phyloP scores from a whole-genome alignment of 1,284 basidiomycete genomes.

The Cutaneotrichosporon sp. region DNA sequence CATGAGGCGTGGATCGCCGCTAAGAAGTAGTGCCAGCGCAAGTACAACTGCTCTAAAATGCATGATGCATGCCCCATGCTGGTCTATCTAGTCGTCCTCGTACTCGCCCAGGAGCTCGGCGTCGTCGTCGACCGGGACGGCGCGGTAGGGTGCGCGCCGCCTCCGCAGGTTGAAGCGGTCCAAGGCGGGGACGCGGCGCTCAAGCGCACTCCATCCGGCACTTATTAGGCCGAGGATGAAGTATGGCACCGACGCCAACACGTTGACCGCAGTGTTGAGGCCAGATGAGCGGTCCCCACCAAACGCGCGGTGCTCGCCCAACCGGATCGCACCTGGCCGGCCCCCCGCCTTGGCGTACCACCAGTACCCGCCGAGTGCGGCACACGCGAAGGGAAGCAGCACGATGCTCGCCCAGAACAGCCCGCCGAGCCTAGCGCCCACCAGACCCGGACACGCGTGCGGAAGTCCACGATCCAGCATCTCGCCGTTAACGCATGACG shows the following conservation, averaged over 20 bases:
- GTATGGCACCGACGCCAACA: slow-evolving; percentile 79
- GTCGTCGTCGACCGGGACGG: slow-evolving; percentile 81
- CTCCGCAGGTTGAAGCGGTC: slow-evolving; percentile 42
- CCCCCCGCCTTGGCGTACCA: slow-evolving; percentile 68
- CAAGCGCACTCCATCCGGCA: slow-evolving; percentile 61
- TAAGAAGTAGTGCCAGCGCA: background rate
- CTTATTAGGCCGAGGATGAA: slow-evolving; percentile 74
- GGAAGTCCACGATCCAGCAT: slow-evolving; percentile 67
- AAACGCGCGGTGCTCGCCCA: slow-evolving; percentile 61
- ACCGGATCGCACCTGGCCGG: slow-evolving; percentile 61
- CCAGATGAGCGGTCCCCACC: slow-evolving; percentile 39
- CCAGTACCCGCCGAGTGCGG: slow-evolving; percentile 71
- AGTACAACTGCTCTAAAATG: background rate
- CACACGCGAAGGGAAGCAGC: slow-evolving; percentile 70
- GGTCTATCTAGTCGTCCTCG: slow-evolving; percentile 31
- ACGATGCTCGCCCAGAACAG: slow-evolving; percentile 78
- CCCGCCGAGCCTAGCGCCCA: slow-evolving; percentile 60
- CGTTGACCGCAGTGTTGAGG: slow-evolving; percentile 58
- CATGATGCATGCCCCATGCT: background rate
- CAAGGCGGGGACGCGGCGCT: slow-evolving; percentile 55
- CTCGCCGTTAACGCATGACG: slow-evolving; percentile 72
- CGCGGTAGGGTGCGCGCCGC: slow-evolving; percentile 68
- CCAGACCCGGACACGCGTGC: slow-evolving; percentile 76
- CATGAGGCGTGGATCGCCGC: slow-evolving; percentile 67
- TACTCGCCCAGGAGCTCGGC: slow-evolving; percentile 52